Conservation (phyloP, 2,329 filamentous ascomycete species). For the Ceratocystis ficicola region DNA sequence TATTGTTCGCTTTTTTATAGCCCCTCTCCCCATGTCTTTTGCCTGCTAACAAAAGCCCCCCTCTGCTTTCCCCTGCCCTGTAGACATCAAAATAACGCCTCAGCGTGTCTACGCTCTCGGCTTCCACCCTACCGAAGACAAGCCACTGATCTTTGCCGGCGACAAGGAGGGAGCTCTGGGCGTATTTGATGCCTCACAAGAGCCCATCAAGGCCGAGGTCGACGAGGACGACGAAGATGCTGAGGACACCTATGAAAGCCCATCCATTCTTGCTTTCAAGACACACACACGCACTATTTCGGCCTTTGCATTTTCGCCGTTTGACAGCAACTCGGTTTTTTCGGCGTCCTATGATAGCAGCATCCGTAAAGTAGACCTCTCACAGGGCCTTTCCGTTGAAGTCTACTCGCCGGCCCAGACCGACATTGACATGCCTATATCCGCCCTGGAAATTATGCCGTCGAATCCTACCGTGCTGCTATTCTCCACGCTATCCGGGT, state of each 20-base stretch:
- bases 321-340: constrained; percentile 62
- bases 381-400: constrained; percentile 66
- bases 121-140: constrained; percentile 77
- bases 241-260: constrained; percentile 53
- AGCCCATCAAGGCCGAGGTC: constrained; percentile 34
- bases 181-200: constrained; percentile 78
- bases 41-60: not conserved
- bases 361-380: constrained; percentile 73
- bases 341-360: constrained; percentile 88
- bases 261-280: constrained; percentile 80
- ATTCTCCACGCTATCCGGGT: constrained; percentile 77
- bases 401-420: constrained; percentile 63
- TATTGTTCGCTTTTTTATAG: not conserved
- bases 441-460: constrained; percentile 65
- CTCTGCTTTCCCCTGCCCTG: not conserved
- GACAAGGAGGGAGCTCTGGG: constrained; percentile 89
- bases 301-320: constrained; percentile 64
- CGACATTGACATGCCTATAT: constrained; percentile 64
- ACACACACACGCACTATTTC: constrained; percentile 81
- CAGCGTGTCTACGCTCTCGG: constrained; percentile 77
- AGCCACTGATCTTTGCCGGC: constrained; percentile 81
- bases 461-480: constrained; percentile 62
- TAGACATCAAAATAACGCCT: constrained; percentile 82
- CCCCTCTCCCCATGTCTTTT: not conserved
- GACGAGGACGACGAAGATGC: constrained; percentile 55